phyloP scores from a whole-genome alignment of 441 rosid species.

The Pelargonium myrrhifolium region DNA sequence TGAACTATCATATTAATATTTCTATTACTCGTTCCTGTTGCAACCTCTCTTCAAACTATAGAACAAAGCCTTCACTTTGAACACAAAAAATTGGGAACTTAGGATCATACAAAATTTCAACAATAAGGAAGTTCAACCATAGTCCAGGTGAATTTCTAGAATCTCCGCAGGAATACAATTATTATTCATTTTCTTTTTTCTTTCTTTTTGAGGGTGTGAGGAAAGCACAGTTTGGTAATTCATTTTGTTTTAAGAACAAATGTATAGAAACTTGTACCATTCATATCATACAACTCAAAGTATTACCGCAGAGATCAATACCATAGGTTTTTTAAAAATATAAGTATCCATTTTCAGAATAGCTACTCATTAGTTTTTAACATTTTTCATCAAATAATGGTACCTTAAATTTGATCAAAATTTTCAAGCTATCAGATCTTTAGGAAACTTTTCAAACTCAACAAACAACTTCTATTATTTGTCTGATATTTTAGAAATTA shows the following conservation, averaged over 20 bases:
- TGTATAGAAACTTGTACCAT: background rate
- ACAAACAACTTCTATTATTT: background rate
- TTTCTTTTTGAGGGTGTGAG: background rate
- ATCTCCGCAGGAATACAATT: background rate
- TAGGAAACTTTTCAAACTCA: background rate
- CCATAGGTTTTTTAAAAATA: background rate
- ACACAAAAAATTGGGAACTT: background rate
- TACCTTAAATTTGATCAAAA: background rate
- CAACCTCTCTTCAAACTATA: background rate
- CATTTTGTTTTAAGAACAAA: background rate
- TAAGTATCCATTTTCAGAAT: background rate
- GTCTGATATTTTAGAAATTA: background rate
- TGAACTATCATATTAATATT: background rate
- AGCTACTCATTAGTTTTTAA: background rate
- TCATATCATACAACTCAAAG: background rate
- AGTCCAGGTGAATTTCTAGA: background rate
- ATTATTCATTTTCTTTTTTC: too few relatives aligned
- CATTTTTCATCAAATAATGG: background rate
- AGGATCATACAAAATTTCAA: background rate
- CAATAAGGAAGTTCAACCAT: background rate
- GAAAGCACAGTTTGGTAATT: background rate
- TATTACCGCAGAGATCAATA: background rate
- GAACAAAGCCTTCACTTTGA: background rate
- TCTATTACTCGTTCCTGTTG: background rate
- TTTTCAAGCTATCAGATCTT: background rate